These are phyloP conservation scores for Scheffersomyces coipomensis DNA, from an alignment of 805 yeast species.

Conservation along the genomic window DNA sequence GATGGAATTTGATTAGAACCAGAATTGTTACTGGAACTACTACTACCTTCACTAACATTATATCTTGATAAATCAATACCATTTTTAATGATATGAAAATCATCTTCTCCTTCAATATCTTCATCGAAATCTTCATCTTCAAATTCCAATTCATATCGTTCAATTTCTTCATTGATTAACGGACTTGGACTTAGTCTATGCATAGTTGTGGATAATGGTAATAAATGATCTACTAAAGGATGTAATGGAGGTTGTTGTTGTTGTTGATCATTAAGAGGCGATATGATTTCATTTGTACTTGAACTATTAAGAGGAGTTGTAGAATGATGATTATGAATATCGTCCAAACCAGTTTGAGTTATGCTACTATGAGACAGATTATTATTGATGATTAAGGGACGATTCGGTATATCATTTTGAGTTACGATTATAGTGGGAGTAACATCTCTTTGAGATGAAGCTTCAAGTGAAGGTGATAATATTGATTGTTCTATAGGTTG, in stretches of 20 bases:
- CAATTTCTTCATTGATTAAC: conserved; percentile 14
- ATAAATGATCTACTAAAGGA: conserved; percentile 18
- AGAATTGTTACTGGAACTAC: not conserved
- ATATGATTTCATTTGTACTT: not conserved
- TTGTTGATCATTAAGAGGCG: not conserved
- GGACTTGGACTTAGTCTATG: conserved; percentile 4
- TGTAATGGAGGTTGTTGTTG: conserved; percentile 11
- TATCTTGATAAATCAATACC: conserved; percentile 36
- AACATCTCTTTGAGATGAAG: no score
- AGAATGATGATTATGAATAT: not conserved
- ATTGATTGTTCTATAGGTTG: no score
- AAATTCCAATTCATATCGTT: conserved; percentile 26
- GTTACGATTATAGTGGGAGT: no score
- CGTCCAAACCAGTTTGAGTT: no score
- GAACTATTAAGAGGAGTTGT: not conserved
- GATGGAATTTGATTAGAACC: no score
- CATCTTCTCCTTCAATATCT: conserved; percentile 16
- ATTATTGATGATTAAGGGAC: no score
- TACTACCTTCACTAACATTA: conserved; percentile 17
- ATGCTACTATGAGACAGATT: no score
- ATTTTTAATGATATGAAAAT: conserved; percentile 8
- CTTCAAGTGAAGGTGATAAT: no score
- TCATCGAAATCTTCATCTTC: conserved; percentile 16
- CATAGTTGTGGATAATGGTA: conserved; percentile 12
- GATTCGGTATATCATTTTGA: no score